These are phyloP conservation scores for Akanthomyces muscarius DNA, from an alignment of 2,329 filamentous ascomycete genomes.

Conservation along the genomic window DNA sequence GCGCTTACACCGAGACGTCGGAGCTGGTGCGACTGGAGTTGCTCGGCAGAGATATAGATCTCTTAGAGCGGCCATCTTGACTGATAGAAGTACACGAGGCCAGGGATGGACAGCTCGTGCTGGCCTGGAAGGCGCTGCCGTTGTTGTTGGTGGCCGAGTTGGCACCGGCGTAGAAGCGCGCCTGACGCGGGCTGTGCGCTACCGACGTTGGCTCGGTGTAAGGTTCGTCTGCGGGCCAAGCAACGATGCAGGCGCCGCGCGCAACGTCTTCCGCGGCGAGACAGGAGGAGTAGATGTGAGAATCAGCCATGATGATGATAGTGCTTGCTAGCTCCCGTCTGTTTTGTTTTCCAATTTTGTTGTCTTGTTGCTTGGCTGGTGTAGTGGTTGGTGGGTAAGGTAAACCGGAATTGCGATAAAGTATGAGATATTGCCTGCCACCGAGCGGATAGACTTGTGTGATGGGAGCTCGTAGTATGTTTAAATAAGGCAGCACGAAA, in stretches of 20 bases:
- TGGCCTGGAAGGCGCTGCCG: background rate
- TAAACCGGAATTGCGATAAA: background rate
- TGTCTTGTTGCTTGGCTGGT: background rate
- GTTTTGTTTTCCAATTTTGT: background rate
- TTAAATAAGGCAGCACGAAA: too few species aligned
- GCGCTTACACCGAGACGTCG: background rate
- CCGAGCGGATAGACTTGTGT: background rate
- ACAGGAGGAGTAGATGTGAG: conserved; percentile 23
- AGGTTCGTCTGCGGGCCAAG: conserved; percentile 28
- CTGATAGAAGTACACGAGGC: conserved; percentile 1
- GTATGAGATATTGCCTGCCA: background rate
- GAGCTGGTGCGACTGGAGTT: background rate
- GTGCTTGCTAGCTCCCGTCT: background rate
- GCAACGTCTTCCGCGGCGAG: conserved; percentile 24
- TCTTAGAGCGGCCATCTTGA: background rate
- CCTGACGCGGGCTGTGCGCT: conserved; percentile 1
- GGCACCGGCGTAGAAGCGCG: background rate
- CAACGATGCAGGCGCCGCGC: conserved; percentile 26
- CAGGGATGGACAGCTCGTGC: background rate
- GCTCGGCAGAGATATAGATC: background rate
- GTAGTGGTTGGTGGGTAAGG: too few species aligned
- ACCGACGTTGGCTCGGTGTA: conserved; percentile 15
- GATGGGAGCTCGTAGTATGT: background rate
- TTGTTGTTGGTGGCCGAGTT: background rate
- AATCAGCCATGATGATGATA: background rate